phyloP scores from a whole-genome alignment of 2,329 filamentous ascomycete genomes.

The Diaporthe australafricana region DNA sequence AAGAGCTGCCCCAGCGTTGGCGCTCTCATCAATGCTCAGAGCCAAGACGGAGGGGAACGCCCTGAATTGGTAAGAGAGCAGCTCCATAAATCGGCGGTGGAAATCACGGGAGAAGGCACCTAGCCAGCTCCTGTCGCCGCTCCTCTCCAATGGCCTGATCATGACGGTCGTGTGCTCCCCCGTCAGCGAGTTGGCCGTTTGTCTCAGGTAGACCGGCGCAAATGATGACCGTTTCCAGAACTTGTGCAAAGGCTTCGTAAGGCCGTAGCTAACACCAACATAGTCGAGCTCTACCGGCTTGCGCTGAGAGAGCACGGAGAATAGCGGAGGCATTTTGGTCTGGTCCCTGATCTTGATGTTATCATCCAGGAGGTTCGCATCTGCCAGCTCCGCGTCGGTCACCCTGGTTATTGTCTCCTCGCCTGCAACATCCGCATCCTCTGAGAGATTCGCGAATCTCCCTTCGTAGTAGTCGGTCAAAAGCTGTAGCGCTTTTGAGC shows the following conservation, averaged over 20 bases:
- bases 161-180: constrained; percentile 99
- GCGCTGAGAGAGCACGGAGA: constrained; percentile 87
- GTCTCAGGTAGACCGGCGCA: constrained; percentile 88
- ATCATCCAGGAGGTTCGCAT: constrained; percentile 82
- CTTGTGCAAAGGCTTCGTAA: constrained; percentile 88
- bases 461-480: constrained; percentile 94
- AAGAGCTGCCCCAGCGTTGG: constrained; percentile 76
- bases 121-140: constrained; percentile 83
- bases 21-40: constrained; percentile 88
- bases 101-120: constrained; percentile 93
- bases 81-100: constrained; percentile 89
- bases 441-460: constrained; percentile 86
- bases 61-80: constrained; percentile 94
- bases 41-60: constrained; percentile 82
- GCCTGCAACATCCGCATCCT: constrained; percentile 66
- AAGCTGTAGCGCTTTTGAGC: constrained; percentile 86
- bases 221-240: constrained; percentile 96
- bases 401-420: constrained; percentile 79
- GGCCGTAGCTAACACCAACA: constrained; percentile 92
- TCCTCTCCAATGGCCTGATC: constrained; percentile 80
- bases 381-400: constrained; percentile 84
- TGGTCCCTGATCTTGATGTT: constrained; percentile 92
- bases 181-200: constrained; percentile 95
- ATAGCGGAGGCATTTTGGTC: constrained; percentile 90
- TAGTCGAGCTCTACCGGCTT: constrained; percentile 88